A percentile compares a stretch with the other conserved stretches of the same genome.
phyloP scores from a whole-genome alignment of 768 basidiomycete genomes.

The Candolleomyces efflorescens region DNA sequence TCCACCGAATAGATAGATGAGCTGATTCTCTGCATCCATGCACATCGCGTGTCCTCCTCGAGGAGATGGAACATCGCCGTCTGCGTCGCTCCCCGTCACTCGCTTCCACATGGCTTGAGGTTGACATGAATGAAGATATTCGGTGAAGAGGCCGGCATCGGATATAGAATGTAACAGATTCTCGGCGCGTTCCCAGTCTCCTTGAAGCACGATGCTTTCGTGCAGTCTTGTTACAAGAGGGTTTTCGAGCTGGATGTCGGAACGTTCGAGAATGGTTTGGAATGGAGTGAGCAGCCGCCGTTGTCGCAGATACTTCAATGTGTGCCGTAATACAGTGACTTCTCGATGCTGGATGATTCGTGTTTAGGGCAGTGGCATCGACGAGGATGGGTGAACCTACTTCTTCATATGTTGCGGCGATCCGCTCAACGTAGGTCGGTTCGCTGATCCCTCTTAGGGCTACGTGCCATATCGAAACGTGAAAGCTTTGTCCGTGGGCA shows the following conservation, averaged over 20 bases:
- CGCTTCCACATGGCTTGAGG: conserved; percentile 61
- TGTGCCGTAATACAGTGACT: conserved; percentile 56
- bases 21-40: conserved; percentile 56
- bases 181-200: conserved; percentile 60
- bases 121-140: conserved; percentile 52
- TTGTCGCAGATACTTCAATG: conserved; percentile 75
- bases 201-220: conserved; percentile 58
- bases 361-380: background rate
- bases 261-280: conserved; percentile 50
- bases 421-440: conserved; percentile 49
- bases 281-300: conserved; percentile 67
- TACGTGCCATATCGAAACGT: conserved; percentile 78
- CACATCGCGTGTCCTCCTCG: conserved; percentile 85
- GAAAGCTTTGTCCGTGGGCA: conserved; percentile 68
- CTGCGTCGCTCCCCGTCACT: conserved; percentile 54
- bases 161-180: conserved; percentile 45
- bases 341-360: conserved; percentile 53
- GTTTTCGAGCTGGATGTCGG: conserved; percentile 60
- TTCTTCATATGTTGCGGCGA: conserved; percentile 54
- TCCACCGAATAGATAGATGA: conserved; percentile 76
- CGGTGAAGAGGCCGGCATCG: conserved; percentile 55
- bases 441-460: conserved; percentile 58
- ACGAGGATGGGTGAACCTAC: conserved; percentile 33
- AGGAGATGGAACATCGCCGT: conserved; percentile 60
- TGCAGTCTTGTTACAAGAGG: conserved; percentile 66